Evolutionary conservation across 352 stramenopile species (phyloP).

Genomic region (Phytophthora gonapodyides): DNA sequence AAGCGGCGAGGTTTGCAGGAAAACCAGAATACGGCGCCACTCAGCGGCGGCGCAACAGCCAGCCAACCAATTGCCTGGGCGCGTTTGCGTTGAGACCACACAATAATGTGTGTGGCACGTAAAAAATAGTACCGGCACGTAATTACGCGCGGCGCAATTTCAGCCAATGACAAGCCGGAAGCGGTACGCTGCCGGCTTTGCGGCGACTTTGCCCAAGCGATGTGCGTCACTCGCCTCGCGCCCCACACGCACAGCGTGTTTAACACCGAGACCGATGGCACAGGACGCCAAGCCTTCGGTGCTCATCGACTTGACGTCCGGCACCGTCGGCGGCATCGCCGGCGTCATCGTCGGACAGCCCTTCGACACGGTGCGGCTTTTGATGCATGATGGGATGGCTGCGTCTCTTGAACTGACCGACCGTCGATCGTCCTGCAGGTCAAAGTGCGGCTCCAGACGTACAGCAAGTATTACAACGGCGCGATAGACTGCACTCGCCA

Average conservation of each 20-base stretch:
- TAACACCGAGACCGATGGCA: constrained; percentile 28
- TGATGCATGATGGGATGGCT: background rate
- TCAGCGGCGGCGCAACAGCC: constrained; percentile 11
- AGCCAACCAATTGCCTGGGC: constrained; percentile 37
- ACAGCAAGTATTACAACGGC: constrained; percentile 60
- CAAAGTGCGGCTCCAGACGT: constrained; percentile 67
- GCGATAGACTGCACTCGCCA: constrained; percentile 51
- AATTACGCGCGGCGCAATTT: constrained; percentile 24
- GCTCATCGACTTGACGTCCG: constrained; percentile 50
- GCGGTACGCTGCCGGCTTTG: background rate
- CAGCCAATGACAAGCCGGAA: constrained; percentile 10
- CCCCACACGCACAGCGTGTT: too few species aligned
- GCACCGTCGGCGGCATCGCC: constrained; percentile 52
- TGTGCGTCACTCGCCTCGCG: constrained; percentile 12
- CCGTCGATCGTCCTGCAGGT: constrained; percentile 37
- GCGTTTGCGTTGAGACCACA: background rate
- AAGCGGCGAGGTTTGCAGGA: constrained; percentile 45
- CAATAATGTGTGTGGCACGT: constrained; percentile 23
- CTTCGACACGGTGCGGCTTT: constrained; percentile 55
- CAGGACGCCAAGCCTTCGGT: constrained; percentile 41
- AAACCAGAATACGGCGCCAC: constrained; percentile 55
- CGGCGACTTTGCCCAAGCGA: constrained; percentile 1
- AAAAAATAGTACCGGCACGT: constrained; percentile 13
- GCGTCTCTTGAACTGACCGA: background rate
- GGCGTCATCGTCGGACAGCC: constrained; percentile 65